Evolutionary conservation across 106 monocot genomes (phyloP), one percentile per base, ranked within the genome.

Genomic region (Chionographis japonica): DNA sequence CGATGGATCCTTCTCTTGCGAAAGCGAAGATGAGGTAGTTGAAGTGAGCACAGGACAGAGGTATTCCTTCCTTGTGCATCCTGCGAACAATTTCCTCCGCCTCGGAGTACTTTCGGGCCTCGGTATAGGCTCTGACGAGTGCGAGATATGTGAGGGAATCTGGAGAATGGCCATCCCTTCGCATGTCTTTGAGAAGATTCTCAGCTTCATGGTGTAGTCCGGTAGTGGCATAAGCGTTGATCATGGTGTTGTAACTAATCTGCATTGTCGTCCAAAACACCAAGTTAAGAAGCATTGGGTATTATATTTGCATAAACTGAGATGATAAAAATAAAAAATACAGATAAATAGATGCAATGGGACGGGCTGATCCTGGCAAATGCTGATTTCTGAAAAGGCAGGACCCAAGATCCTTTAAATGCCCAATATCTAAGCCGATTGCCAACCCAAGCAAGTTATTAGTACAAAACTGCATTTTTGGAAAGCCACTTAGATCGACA

Each of bases 171-270:
- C 85, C 84, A 50, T 78, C 72, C 15, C 50, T 65, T 56, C 61
- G 78, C 97, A 98, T 92, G n/a, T 79, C 80, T 27, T 79, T 11
- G 51, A 98, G 72, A 60, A 92, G 68, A 72, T 65, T 58, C 12
- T 83, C 77, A 6, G 87, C 92, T 79, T 92, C 83, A 16, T 57
- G 4, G 53, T 78, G 57, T n/a, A 78, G 77, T 42, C 85, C 97
- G 43, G 76, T 75, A 61, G 80, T 83, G 62, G 92, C 89, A 58
- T 83, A 92, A 36, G 69, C 92, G 68, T 92, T 92, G 58, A 98
- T 79, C 87, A 98, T 98, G 38, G 82, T 75, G 66, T 98, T 85
- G 77, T 87, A 92, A 74, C 86, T 81, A 12, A 98, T 92, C 97
- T 98, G 88, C 79, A 87, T 49, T 56, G 43, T 27, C 49, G 67